Conservation (phyloP, 2,329 filamentous ascomycete genomes). For the Phoma sp. region DNA sequence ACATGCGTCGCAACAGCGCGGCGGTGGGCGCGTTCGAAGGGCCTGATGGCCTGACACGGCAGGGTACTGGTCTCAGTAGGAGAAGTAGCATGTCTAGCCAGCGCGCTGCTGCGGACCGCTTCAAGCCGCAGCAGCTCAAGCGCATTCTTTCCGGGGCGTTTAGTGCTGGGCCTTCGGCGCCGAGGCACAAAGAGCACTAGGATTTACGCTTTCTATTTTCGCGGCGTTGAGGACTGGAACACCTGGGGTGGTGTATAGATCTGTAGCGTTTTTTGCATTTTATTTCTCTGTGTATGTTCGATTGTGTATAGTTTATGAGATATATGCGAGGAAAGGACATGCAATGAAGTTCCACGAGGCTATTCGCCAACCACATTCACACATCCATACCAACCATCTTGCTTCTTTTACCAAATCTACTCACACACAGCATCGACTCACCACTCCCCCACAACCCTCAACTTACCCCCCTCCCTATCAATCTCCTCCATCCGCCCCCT, state of each 20-base stretch:
- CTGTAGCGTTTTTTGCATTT: neutral
- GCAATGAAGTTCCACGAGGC: too few species aligned
- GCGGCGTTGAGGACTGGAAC: neutral
- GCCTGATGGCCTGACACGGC: constrained; percentile 23
- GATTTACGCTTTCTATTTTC: too few species aligned
- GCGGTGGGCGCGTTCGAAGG: constrained; percentile 17
- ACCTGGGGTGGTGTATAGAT: neutral
- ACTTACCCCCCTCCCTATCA: constrained; percentile 11
- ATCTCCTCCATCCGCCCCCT: constrained; percentile 35
- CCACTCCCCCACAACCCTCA: constrained; percentile 43
- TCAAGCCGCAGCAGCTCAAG: constrained; percentile 27
- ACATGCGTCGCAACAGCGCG: constrained; percentile 36
- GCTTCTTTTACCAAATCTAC: too few species aligned
- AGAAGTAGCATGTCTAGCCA: constrained; percentile 25
- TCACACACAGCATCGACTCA: too few species aligned
- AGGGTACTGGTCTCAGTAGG: constrained; percentile 29
- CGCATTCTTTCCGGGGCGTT: constrained; percentile 33
- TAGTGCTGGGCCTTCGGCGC: constrained; percentile 28
- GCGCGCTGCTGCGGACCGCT: constrained; percentile 15
- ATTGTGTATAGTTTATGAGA: too few species aligned
- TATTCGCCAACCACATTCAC: too few species aligned
- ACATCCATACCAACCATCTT: too few species aligned
- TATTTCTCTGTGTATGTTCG: too few species aligned
- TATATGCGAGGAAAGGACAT: too few species aligned
- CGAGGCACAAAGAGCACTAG: constrained; percentile 14